phyloP scores from a whole-genome alignment of 2,329 filamentous ascomycete genomes.

The Pyricularia pennisetigena region DNA sequence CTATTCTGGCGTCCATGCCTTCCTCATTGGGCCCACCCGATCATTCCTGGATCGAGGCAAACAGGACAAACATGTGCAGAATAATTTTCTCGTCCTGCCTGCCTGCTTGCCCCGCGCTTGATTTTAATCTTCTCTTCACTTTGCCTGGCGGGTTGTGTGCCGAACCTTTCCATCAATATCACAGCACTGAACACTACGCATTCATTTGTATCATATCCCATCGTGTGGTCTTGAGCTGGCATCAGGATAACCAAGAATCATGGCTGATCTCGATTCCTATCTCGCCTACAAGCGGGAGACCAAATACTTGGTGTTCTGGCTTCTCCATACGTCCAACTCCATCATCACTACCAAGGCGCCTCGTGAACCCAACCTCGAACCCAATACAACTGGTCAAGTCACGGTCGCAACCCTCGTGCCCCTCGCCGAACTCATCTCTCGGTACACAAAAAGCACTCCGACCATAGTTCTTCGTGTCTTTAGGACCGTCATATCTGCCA shows the following conservation, averaged over 20 bases:
- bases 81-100: not conserved
- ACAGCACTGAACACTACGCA: not conserved
- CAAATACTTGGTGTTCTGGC: slow-evolving; percentile 25
- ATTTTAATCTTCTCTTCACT: not conserved
- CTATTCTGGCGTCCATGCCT: not conserved
- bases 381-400: not conserved
- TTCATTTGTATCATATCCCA: not conserved
- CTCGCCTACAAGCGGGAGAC: slow-evolving; percentile 28
- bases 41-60: not conserved
- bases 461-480: not conserved
- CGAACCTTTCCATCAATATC: not conserved
- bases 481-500: not conserved
- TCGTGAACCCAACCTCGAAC: not conserved
- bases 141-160: not conserved
- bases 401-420: not conserved
- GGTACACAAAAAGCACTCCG: not conserved
- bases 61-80: not conserved
- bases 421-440: not conserved
- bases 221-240: not conserved
- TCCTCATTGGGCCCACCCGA: not conserved
- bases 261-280: slow-evolving; percentile 21
- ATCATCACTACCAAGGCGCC: slow-evolving; percentile 15
- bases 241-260: slow-evolving; percentile 3
- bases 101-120: not conserved
- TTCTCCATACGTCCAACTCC: slow-evolving; percentile 26